Evolutionary conservation across 495 filamentous ascomycete genomes (phyloP).

Genomic region (Chaetomium fimeti): DNA sequence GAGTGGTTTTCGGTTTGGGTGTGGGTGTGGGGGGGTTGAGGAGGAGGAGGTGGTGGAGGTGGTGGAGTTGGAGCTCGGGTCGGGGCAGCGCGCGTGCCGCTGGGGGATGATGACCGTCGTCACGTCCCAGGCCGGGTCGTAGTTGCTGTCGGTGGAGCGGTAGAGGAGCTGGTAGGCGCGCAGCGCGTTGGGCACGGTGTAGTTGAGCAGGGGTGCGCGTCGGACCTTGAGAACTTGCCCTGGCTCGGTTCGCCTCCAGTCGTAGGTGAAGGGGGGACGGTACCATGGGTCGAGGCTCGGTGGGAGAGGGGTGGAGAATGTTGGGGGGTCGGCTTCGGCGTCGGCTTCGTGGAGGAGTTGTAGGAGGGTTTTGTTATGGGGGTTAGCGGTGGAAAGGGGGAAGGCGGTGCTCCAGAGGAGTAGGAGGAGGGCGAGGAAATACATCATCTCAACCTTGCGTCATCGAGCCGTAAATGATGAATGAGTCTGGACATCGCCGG

Average conservation of each 20-base stretch:
- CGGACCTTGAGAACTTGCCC: slow-evolving; percentile 49
- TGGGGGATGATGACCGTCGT: slow-evolving; percentile 50
- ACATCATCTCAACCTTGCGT: neutral
- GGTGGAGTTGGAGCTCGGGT: neutral
- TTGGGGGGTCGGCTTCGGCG: neutral
- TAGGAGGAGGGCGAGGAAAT: neutral
- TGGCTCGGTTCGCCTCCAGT: slow-evolving; percentile 33
- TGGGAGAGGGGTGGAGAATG: neutral
- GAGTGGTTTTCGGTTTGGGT: too few relatives aligned
- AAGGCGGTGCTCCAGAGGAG: neutral
- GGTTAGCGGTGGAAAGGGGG: neutral
- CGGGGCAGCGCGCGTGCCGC: slow-evolving; percentile 14
- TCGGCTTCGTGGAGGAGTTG: slow-evolving; percentile 8
- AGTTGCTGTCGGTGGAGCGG: slow-evolving; percentile 47
- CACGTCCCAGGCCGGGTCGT: slow-evolving; percentile 48
- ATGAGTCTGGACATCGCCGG: too few relatives aligned
- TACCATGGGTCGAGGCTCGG: slow-evolving; percentile 48
- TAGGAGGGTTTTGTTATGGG: neutral
- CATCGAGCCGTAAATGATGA: neutral
- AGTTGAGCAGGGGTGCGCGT: slow-evolving; percentile 24
- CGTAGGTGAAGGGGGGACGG: slow-evolving; percentile 41
- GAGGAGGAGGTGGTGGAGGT: neutral
- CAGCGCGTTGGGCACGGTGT: slow-evolving; percentile 36
- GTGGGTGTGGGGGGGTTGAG: too few relatives aligned
- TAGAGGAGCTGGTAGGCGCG: slow-evolving; percentile 47